phyloP scores from a whole-genome alignment of 495 filamentous ascomycete species.

The Clavariopsis aquatica region DNA sequence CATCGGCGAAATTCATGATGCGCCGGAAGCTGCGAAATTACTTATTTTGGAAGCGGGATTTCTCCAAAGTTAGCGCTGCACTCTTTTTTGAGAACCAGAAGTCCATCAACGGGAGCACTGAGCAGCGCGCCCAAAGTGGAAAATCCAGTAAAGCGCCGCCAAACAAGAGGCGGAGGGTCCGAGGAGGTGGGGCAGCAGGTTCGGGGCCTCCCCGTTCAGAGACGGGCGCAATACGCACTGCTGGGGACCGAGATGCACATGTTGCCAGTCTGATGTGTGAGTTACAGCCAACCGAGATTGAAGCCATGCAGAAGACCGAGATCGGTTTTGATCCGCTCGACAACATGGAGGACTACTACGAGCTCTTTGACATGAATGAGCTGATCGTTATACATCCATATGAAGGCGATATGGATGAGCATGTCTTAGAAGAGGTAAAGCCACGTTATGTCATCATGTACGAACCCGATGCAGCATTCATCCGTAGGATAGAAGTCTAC shows the following conservation, averaged over 20 bases:
- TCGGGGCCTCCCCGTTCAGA: conserved; percentile 57
- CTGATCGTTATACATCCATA: conserved; percentile 89
- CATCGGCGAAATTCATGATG: conserved; percentile 86
- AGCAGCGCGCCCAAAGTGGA: conserved; percentile 49
- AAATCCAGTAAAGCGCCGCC: conserved; percentile 68
- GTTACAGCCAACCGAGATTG: conserved; percentile 65
- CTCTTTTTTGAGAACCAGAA: conserved; percentile 79
- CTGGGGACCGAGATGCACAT: conserved; percentile 79
- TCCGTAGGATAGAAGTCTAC: conserved; percentile 92
- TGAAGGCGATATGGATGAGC: conserved; percentile 93
- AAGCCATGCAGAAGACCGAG: conserved; percentile 69
- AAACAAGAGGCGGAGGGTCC: conserved; percentile 86
- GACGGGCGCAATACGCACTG: conserved; percentile 69
- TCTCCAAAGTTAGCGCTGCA: conserved; percentile 76
- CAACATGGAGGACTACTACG: conserved; percentile 81
- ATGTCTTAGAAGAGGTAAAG: conserved; percentile 87
- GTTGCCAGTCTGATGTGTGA: conserved; percentile 67
- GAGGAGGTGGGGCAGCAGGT: conserved; percentile 70
- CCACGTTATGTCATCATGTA: conserved; percentile 98
- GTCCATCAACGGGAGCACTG: conserved; percentile 64
- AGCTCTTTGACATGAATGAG: conserved; percentile 89
- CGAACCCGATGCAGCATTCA: conserved; percentile 93
- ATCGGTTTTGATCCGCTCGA: conserved; percentile 79
- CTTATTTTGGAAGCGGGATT: conserved; percentile 86
- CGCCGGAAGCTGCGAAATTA: conserved; percentile 83